phyloP scores from a whole-genome alignment of 176 grass and related monocot genomes.

The Zea luxurians region DNA sequence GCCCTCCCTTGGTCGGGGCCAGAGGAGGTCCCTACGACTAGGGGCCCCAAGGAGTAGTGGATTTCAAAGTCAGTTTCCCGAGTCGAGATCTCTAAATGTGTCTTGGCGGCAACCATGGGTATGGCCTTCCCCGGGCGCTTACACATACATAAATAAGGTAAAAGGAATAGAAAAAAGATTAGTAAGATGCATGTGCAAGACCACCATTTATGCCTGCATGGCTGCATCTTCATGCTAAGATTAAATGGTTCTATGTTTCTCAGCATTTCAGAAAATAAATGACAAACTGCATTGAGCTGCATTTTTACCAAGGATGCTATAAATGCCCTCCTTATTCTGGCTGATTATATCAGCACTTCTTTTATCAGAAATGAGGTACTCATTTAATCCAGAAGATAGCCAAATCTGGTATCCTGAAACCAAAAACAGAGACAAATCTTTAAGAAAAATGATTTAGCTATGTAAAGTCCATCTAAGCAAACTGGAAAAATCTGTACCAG shows the following conservation, averaged over 20 bases:
- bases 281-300: not conserved
- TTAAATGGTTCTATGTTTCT: conserved; percentile 2
- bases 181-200: conserved; percentile 5
- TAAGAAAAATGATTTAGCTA: conserved; percentile 17
- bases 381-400: conserved; percentile 71
- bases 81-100: too few relatives aligned
- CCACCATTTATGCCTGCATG: conserved; percentile 1
- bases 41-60: too few relatives aligned
- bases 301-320: conserved; percentile 81
- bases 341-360: conserved; percentile 69
- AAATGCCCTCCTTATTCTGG: conserved; percentile 93
- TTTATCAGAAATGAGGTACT: conserved; percentile 80
- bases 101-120: too few relatives aligned
- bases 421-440: conserved; percentile 9
- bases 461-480: conserved; percentile 20
- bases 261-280: conserved; percentile 24
- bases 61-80: too few relatives aligned
- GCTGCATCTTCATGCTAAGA: conserved; percentile 18
- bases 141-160: conserved; percentile 8
- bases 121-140: too few relatives aligned
- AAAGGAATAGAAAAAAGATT: conserved; percentile 16
- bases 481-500: conserved; percentile 50
- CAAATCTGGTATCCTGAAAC: conserved; percentile 72
- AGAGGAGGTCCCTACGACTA: too few relatives aligned
- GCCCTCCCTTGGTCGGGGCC: too few relatives aligned